phyloP scores from a whole-genome alignment of 164 flowering plant species.

The Piper longum region DNA sequence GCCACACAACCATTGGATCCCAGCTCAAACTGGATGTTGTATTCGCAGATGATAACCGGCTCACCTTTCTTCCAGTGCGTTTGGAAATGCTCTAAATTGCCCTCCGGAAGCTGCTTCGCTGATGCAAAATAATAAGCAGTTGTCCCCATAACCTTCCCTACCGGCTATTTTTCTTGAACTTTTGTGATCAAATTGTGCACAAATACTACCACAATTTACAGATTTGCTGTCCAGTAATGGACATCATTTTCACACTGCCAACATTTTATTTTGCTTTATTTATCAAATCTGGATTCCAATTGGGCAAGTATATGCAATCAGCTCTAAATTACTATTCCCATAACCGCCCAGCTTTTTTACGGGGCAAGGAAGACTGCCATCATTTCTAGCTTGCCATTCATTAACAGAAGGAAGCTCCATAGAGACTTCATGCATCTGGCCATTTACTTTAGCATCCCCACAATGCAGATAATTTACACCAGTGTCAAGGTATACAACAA shows the following conservation, averaged over 20 bases:
- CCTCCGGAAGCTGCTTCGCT: constrained; percentile 30
- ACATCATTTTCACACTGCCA: not conserved
- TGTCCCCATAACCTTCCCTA: constrained; percentile 45
- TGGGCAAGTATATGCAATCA: constrained; percentile 2
- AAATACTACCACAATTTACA: constrained; percentile 23
- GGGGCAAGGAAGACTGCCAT: constrained; percentile 12
- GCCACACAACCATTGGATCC: constrained; percentile 99
- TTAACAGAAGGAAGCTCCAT: constrained; percentile 1
- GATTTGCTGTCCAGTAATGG: constrained; percentile 6
- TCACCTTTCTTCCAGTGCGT: constrained; percentile 73
- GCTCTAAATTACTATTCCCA: constrained; percentile 6
- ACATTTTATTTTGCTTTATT: constrained; percentile 34
- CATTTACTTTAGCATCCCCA: not conserved
- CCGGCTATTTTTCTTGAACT: constrained; percentile 37
- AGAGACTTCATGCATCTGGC: not conserved
- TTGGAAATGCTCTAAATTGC: constrained; percentile 65
- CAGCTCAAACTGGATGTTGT: constrained; percentile 65
- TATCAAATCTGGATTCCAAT: constrained; percentile 24
- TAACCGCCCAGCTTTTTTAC: constrained; percentile 6
- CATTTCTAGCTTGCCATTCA: constrained; percentile 6
- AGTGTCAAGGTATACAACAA: constrained; percentile 11
- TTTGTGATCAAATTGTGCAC: constrained; percentile 5
- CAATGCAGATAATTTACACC: constrained; percentile 39
- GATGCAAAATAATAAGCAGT: constrained; percentile 49
- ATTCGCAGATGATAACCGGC: constrained; percentile 71